Base-by-base conservation (phyloP, 2,329 filamentous ascomycete species). In the Myriosclerotinia curreyana region DNA sequence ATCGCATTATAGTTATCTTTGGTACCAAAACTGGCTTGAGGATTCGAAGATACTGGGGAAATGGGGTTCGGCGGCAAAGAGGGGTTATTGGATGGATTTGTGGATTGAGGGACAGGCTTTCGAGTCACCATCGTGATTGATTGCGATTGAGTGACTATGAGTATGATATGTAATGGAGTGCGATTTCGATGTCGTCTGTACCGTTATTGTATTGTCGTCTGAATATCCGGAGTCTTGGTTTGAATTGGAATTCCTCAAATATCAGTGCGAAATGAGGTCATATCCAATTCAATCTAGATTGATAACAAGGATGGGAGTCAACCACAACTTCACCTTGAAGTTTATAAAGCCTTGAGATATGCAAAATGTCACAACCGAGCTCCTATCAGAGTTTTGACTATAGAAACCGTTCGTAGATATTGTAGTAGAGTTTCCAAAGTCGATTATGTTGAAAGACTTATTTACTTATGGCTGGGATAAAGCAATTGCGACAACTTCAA, bases 111-210 rank as follows among this genome's bases (percentile, higher is more conserved):
- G 28, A 73, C 61, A 34, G 72, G 72, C 56, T 73, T 74, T 65
- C 72, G 66, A 22, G 69, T 72, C 15, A 73, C 71, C 72, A 74
- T 74, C 22, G 36, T 64, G 34, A 44, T 17, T 51, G 34, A 59
- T 14, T 17, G n/a, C 7, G 20, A 6, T 59, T 34, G 31, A 15
- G 31, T 25, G 42, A 34, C 20, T 15, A 58, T n/a, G 9, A 22
- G 20, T 58, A 9, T 17, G 22, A 36, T 46, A n/a, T 17, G 28
- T 28, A 46, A 46, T 9, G n/a, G 14, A 34, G 14, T 25, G 20
- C 36, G 25, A 9, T n/a, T 25, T 36, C 31, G 42, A 48, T 38
- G 14, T 46, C n/a, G 5, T 36, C 34, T 36, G 20, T 14, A 52
- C 11, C 11, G 11, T 36, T 22, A n/a, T 52, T 52, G 0, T 52